Percentiles rank a stretch among this genome's conserved stretches.
These are phyloP conservation scores for Leptodermis oblonga DNA, from an alignment of 257 asterid genomes.

Conservation along the genomic window DNA sequence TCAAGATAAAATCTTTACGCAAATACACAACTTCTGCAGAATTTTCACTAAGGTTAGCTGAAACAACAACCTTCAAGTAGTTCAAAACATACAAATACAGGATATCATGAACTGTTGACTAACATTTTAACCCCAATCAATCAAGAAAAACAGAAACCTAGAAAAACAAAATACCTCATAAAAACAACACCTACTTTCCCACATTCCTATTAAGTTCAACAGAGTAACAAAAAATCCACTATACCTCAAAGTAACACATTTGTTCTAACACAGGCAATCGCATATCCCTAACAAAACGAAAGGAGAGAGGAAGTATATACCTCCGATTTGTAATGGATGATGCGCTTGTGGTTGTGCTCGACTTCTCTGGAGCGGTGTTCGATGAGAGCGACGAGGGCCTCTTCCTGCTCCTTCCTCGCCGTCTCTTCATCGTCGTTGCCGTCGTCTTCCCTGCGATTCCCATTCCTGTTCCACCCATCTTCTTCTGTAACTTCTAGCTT, in stretches of 20 bases:
- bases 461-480: not conserved
- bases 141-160: not conserved
- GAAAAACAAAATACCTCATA: not conserved
- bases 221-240: not conserved
- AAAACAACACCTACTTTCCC: not conserved
- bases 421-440: conserved; percentile 27
- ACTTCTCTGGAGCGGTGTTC: conserved; percentile 90
- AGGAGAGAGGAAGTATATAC: conserved; percentile 22
- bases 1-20: not conserved
- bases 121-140: not conserved
- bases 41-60: not conserved
- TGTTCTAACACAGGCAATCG: not conserved
- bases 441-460: not conserved
- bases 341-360: conserved; percentile 61
- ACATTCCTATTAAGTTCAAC: not conserved
- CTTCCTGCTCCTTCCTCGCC: conserved; percentile 52
- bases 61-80: not conserved
- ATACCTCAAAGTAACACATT: not conserved
- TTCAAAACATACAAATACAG: not conserved
- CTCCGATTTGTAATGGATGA: conserved; percentile 64
- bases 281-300: not conserved
- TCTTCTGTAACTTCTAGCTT: conserved; percentile 16
- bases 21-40: not conserved
- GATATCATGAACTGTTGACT: not conserved
- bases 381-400: conserved; percentile 64